Evolutionary conservation across 2,329 filamentous ascomycete genomes (phyloP).

Genomic region (Thermothelomyces thermophilus): DNA sequence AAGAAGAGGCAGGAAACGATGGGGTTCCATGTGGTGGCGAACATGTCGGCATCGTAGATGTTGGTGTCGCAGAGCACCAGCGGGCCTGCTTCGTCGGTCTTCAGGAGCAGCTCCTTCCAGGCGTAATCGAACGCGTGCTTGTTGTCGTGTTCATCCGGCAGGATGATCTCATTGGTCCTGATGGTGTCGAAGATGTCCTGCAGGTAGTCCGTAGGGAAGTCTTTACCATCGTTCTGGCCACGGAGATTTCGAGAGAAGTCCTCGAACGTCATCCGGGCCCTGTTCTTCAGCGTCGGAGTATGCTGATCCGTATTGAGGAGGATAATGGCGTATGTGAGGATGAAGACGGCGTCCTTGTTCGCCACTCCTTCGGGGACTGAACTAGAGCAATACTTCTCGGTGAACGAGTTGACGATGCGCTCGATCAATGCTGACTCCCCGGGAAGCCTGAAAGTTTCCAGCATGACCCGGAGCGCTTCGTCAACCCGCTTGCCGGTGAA

Average conservation of each 20-base stretch:
- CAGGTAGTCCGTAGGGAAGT: slow-evolving; percentile 79
- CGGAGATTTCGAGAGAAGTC: slow-evolving; percentile 87
- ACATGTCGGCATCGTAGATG: slow-evolving; percentile 96
- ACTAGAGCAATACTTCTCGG: slow-evolving; percentile 72
- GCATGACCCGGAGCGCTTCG: slow-evolving; percentile 77
- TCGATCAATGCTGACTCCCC: slow-evolving; percentile 92
- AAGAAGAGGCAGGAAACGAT: slow-evolving; percentile 93
- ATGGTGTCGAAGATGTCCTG: slow-evolving; percentile 87
- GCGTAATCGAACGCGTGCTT: slow-evolving; percentile 95
- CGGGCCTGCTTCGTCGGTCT: slow-evolving; percentile 68
- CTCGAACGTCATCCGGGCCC: slow-evolving; percentile 75
- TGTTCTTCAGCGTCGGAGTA: slow-evolving; percentile 76
- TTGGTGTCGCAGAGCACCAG: slow-evolving; percentile 82
- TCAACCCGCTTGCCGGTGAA: slow-evolving; percentile 83
- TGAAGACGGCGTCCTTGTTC: slow-evolving; percentile 80
- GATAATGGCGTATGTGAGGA: slow-evolving; percentile 93
- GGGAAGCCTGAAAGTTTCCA: slow-evolving; percentile 87
- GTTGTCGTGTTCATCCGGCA: slow-evolving; percentile 96
- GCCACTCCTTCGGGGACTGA: slow-evolving; percentile 67
- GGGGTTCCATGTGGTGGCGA: slow-evolving; percentile 89
- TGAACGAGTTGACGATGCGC: slow-evolving; percentile 80
- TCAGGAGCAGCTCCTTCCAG: slow-evolving; percentile 88
- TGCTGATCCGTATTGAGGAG: slow-evolving; percentile 97
- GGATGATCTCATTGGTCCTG: slow-evolving; percentile 86
- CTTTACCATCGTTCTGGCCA: slow-evolving; percentile 76